Evolutionary conservation across 78 protist species (phyloP).

Genomic region (Dictyostelium citrinum): DNA sequence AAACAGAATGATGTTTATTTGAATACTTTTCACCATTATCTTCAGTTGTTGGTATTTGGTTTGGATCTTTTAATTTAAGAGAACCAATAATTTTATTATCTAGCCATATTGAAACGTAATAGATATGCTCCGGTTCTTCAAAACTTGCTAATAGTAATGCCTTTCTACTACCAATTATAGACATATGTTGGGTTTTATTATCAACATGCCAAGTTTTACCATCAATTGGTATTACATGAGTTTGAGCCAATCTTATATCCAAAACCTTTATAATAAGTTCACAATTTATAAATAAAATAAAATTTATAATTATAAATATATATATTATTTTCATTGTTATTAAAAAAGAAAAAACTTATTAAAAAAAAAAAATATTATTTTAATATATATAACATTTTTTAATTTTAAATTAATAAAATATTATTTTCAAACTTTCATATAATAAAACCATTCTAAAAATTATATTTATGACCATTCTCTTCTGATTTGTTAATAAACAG

Average conservation of each 20-base stretch:
- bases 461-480: too few species aligned
- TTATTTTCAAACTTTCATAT: too few species aligned
- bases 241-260: constrained; percentile 14
- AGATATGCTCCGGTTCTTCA: neutral
- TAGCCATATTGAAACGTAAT: neutral
- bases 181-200: neutral
- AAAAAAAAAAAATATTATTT: too few species aligned
- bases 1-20: neutral
- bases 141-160: neutral
- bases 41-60: constrained; percentile 20
- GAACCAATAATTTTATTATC: neutral
- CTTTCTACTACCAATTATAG: neutral
- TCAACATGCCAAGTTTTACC: neutral
- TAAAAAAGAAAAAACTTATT: too few species aligned
- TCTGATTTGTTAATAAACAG: too few species aligned
- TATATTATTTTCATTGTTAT: neutral
- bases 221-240: constrained; percentile 22
- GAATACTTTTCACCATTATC: constrained; percentile 2
- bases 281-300: neutral
- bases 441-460: too few species aligned
- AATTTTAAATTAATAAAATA: too few species aligned
- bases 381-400: too few species aligned
- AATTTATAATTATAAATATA: neutral
- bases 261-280: neutral
- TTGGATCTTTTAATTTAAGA: neutral